Evolutionary conservation across 306 rosid genomes (phyloP), one percentile per base, ranked within the genome.

Genomic region (Fagus sylvatica): DNA sequence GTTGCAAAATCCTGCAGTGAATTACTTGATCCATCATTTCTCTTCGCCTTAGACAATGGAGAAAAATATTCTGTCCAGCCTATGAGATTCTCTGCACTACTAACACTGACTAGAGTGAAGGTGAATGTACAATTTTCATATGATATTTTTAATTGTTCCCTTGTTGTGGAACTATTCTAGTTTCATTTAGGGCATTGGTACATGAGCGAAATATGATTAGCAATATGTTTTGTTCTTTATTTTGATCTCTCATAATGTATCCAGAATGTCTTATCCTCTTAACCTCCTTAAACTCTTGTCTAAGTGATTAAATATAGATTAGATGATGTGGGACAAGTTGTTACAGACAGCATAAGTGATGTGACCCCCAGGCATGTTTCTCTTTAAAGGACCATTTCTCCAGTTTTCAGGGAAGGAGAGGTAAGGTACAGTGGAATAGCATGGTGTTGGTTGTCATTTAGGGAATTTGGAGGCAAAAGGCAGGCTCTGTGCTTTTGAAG

Each of bases 101-200:
- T 92, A 76, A 94, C 92, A 84, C 87, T 94, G 91, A 90, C 95
- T 36, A 88, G 97, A 86, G 95, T 94, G 83, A 90, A 94, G 98
- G 98, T 94, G 74, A 85, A 79, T 72, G 53, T 72, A 51, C 51
- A 69, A 39, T 40, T 73, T 78, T 71, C 30, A 80, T 42, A 11
- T 17, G 65, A n/a, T 39, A 46, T 60, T 61, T 84, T 49, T 51
- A 48, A 30, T 49, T 57, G 34, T 33, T 13, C 34, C 5, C 34
- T 61, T 61, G 68, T 61, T 33, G 68, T 57, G 37, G 37, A 57
- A 57, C 76, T 78, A 76, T 53, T 37, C 51, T 46, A 54, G 37
- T 76, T 78, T 76, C 59, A 39, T 81, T 56, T 76, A 53, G 76
- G 41, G 74, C 71, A 22, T 69, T 69, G 69, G 69, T 76, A 46